These are phyloP conservation scores for Casuarina cunninghamiana DNA, from an alignment of 306 rosid genomes.

Conservation along the genomic window DNA sequence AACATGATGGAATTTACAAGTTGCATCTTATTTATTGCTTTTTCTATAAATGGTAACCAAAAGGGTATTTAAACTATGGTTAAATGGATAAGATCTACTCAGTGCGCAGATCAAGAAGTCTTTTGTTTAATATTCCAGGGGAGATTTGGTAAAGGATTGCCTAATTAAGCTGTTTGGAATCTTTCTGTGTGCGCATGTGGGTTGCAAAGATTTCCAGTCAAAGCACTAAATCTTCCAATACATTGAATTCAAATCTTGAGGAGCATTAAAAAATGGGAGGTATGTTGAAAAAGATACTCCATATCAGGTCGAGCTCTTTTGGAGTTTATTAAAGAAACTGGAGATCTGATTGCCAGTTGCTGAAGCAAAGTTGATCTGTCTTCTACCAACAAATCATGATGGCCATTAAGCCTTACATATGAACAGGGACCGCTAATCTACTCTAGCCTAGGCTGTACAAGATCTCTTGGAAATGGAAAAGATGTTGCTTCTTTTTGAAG, in stretches of 20 bases:
- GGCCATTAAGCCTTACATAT: constrained; percentile 1
- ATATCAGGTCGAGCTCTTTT: constrained; percentile 5
- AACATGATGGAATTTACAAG: neutral
- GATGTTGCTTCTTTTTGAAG: too few species aligned
- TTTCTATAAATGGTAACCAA: constrained; percentile 11
- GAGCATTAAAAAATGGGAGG: constrained; percentile 6
- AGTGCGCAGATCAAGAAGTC: constrained; percentile 1
- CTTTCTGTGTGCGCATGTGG: constrained; percentile 4
- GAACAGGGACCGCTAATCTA: neutral
- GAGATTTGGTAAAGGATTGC: neutral
- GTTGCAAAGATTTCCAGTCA: constrained; percentile 14
- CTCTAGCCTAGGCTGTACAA: constrained; percentile 3
- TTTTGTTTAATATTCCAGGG: neutral
- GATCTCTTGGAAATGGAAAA: constrained; percentile 2
- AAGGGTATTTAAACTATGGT: neutral
- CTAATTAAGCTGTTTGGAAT: neutral
- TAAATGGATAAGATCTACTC: constrained; percentile 25
- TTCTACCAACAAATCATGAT: constrained; percentile 1
- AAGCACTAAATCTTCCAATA: constrained; percentile 22
- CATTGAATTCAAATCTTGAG: constrained; percentile 31
- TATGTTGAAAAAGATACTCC: constrained; percentile 4
- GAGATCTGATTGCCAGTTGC: constrained; percentile 14
- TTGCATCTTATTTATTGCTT: neutral
- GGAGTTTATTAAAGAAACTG: neutral
- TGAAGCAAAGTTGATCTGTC: constrained; percentile 20